Base-by-base conservation (phyloP, 2,329 filamentous ascomycete genomes). In the Paramyrothecium sp. region DNA sequence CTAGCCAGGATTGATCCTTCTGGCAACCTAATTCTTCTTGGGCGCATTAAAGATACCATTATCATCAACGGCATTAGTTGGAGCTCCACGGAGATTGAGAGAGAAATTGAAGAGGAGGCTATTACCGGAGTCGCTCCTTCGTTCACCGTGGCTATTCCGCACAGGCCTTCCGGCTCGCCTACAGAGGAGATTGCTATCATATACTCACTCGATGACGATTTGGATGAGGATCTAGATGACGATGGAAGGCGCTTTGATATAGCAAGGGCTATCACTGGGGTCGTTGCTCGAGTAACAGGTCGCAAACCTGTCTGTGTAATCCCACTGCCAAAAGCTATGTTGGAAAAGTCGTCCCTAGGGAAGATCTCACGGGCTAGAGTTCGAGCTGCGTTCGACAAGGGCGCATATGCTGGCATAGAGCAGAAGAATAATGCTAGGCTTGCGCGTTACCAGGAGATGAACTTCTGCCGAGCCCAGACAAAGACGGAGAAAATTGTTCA, bases 51-150 rank as follows among this genome's bases (percentile, higher is more conserved):
- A 58, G 79, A 81, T 13, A 60, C 67, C 3, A 72, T 82, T 44
- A 79, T 74, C 56, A 70, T 81, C 58, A 82, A 82, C 57, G 78
- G 78, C 0, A 67, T 80, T 52, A 82, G 81, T 20, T 69, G 73
- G 34, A 60, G 58, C 26, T 67, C 74, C 0, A 54, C 67, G 3
- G 75, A 75, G 8, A 62, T 83, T 2, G 73, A 81, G 48, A 55
- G 58, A 1, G 66, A 71, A 0, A 61, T 82, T 3, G 73, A 80
- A 44, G 56, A 72, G 26, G 63, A 22, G 3, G 11, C 30, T 19
- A 26, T 22, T 19, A 22, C 49, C 11, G 19, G 12, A 17, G 21
- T 51, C 23, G n/a, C 23, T 20, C 67, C 26, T 30, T 30, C 26
- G 5, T 30, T 30, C 58, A 65, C 3, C 0, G 69, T 78, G 2